Percentiles rank a stretch among this genome's conserved stretches.
phyloP scores from a whole-genome alignment of 305 asterid genomes.

The Solanum hybrid region DNA sequence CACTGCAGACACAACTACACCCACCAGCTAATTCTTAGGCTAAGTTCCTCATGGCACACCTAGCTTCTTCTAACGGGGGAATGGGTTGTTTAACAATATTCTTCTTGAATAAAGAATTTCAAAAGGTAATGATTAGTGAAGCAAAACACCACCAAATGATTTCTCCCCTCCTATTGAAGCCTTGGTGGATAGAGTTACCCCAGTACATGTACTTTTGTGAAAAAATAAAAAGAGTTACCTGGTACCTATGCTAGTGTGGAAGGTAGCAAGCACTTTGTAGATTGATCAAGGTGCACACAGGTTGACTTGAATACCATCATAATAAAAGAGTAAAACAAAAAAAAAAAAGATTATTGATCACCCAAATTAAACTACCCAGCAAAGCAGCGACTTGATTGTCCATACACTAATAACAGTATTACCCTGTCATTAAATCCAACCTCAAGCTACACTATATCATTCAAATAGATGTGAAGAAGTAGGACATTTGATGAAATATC shows the following conservation, averaged over 20 bases:
- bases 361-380: not conserved
- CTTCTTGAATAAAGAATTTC: not conserved
- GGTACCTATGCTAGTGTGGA: not conserved
- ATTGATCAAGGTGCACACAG: not conserved
- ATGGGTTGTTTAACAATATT: not conserved
- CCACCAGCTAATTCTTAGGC: not conserved
- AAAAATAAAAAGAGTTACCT: not conserved
- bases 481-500: not conserved
- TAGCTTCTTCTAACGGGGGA: not conserved
- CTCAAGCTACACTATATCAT: not conserved
- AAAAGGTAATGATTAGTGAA: not conserved
- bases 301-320: not conserved
- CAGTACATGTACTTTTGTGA: not conserved
- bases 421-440: not conserved
- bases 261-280: not conserved
- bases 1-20: not conserved
- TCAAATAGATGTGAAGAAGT: not conserved
- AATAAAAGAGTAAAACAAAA: not conserved
- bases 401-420: not conserved
- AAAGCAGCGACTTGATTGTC: not conserved
- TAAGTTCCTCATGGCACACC: not conserved
- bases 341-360: not conserved
- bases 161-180: not conserved
- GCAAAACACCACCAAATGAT: not conserved
- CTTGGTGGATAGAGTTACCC: not conserved